Percentiles rank a stretch among this genome's conserved stretches.
Evolutionary conservation across 1,139 yeast genomes (phyloP).

Genomic region (Hemisphaericaspora subhashii): DNA sequence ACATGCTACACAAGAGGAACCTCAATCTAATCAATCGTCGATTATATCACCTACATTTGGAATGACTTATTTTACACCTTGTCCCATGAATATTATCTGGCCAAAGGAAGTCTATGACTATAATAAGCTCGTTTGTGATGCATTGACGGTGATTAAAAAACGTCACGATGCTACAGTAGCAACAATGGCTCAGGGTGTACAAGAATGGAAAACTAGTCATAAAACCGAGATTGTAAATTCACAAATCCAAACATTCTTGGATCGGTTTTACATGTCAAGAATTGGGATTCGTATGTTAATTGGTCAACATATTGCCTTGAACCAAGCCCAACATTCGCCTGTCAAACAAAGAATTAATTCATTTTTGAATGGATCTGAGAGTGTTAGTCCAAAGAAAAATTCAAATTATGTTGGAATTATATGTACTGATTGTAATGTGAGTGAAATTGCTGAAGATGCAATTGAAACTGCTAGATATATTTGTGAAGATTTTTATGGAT

Average conservation of each 20-base stretch:
- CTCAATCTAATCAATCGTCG: slow-evolving; percentile 14
- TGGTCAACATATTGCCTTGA: slow-evolving; percentile 84
- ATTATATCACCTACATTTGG: slow-evolving; percentile 44
- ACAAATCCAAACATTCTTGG: slow-evolving; percentile 73
- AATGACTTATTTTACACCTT: slow-evolving; percentile 60
- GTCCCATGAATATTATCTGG: slow-evolving; percentile 56
- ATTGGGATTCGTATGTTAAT: slow-evolving; percentile 88
- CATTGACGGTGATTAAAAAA: slow-evolving; percentile 69
- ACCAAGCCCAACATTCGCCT: slow-evolving; percentile 60
- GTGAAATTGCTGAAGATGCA: slow-evolving; percentile 80
- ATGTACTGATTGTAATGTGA: slow-evolving; percentile 76
- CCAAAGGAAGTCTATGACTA: slow-evolving; percentile 76
- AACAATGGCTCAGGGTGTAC: slow-evolving; percentile 89
- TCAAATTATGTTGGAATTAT: slow-evolving; percentile 77
- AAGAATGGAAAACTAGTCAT: slow-evolving; percentile 75
- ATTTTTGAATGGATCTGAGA: slow-evolving; percentile 33
- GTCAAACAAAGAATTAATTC: slow-evolving; percentile 38
- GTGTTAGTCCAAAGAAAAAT: slow-evolving; percentile 19
- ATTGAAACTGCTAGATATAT: slow-evolving; percentile 84
- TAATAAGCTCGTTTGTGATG: slow-evolving; percentile 64
- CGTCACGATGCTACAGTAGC: slow-evolving; percentile 94
- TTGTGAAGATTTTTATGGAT: slow-evolving; percentile 84
- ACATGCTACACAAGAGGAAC: slow-evolving; percentile 1
- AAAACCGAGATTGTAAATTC: slow-evolving; percentile 53
- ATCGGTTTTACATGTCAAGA: slow-evolving; percentile 81